Percentiles rank a stretch among this genome's conserved stretches.
Evolutionary conservation across 192 early-diverging fungal genomes (phyloP).

Genomic region (Oehlia diaphana): DNA sequence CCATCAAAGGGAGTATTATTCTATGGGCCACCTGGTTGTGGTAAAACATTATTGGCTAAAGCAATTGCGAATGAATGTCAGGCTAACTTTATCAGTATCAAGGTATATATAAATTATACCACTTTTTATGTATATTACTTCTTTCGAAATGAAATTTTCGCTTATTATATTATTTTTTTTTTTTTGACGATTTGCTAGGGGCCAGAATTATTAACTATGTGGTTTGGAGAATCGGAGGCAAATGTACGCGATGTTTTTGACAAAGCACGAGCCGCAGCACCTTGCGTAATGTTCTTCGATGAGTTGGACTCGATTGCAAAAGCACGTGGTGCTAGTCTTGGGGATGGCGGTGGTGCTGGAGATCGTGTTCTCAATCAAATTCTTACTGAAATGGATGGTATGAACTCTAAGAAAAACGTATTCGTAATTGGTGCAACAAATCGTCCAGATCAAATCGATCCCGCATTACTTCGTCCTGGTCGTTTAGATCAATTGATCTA

Average conservation of each 20-base stretch:
- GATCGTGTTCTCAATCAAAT: constrained; percentile 99
- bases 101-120: constrained; percentile 45
- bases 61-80: constrained; percentile 99
- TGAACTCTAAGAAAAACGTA: constrained; percentile 99
- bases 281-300: constrained; percentile 99
- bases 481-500: constrained; percentile 99
- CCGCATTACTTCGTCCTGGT: constrained; percentile 94
- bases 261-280: constrained; percentile 95
- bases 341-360: constrained; percentile 81
- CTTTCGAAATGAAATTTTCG: neutral
- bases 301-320: constrained; percentile 98
- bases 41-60: constrained; percentile 98
- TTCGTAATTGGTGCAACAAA: constrained; percentile 99
- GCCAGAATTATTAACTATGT: constrained; percentile 98
- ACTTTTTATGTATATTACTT: neutral
- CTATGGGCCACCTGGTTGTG: constrained; percentile 98
- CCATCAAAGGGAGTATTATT: constrained; percentile 98
- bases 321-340: constrained; percentile 76
- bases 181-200: constrained; percentile 51
- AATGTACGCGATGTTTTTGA: constrained; percentile 99
- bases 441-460: constrained; percentile 97
- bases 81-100: constrained; percentile 99
- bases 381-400: constrained; percentile 99
- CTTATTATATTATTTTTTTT: neutral
- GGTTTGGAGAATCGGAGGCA: constrained; percentile 99